Conservation (phyloP, 768 basidiomycete species). For the Kwoniella sp. region DNA sequence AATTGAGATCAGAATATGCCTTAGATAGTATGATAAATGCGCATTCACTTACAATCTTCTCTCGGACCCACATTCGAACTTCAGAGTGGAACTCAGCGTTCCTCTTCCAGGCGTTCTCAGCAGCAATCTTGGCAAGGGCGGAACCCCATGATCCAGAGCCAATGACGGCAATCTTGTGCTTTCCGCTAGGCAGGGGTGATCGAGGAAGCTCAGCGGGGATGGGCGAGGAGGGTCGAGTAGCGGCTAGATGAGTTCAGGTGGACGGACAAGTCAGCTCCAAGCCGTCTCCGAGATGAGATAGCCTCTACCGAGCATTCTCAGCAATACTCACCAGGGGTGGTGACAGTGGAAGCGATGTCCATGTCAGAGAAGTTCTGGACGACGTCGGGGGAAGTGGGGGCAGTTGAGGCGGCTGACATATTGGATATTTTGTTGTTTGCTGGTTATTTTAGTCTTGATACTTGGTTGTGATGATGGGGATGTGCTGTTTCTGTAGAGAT, state of each 20-base stretch:
- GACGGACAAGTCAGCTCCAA: neutral
- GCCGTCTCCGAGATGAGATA: too few species aligned
- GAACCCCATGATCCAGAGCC: constrained; percentile 57
- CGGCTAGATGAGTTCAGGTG: constrained; percentile 28
- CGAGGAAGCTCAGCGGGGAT: constrained; percentile 40
- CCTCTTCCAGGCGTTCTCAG: constrained; percentile 51
- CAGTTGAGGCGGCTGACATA: constrained; percentile 31
- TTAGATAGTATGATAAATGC: too few species aligned
- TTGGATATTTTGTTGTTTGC: constrained; percentile 1
- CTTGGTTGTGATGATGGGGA: neutral
- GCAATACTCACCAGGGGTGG: constrained; percentile 51
- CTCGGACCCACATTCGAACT: constrained; percentile 59
- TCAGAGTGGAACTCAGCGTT: constrained; percentile 57
- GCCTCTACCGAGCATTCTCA: too few species aligned
- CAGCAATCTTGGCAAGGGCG: constrained; percentile 57
- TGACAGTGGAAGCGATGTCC: constrained; percentile 45
- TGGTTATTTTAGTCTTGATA: neutral
- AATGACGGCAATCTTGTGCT: constrained; percentile 55
- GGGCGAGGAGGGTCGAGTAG: constrained; percentile 54
- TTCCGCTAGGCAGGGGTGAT: constrained; percentile 50
- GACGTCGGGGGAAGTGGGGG: constrained; percentile 28
- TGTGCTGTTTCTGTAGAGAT: too few species aligned
- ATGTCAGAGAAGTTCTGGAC: constrained; percentile 32
- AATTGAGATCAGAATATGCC: neutral
- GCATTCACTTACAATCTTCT: constrained; percentile 59